Percentiles rank a stretch among this genome's conserved stretches.
Conservation (phyloP, 257 asterid genomes). For the Sherardia arvensis region DNA sequence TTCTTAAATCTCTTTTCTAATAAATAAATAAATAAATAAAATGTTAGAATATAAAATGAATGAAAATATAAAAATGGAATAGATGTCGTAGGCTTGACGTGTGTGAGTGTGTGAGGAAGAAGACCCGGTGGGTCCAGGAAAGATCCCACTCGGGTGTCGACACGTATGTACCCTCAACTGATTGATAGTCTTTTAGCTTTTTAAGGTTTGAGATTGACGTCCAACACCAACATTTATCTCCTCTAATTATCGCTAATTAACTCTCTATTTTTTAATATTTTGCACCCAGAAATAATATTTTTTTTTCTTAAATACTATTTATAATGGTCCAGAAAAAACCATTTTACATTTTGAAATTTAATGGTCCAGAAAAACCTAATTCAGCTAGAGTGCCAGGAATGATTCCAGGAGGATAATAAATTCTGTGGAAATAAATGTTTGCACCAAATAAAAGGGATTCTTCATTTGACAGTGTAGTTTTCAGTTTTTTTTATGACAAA, state of each 20-base stretch:
- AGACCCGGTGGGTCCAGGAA: neutral
- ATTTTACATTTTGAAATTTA: no score
- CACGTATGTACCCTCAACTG: conserved; percentile 11
- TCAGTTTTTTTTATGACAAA: no score
- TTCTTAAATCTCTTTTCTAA: no score
- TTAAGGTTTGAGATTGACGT: conserved; percentile 12
- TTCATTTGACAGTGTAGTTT: neutral
- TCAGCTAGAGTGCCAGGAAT: neutral
- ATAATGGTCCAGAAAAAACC: no score
- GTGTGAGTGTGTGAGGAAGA: neutral
- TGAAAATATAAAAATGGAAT: neutral
- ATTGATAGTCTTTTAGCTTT: conserved; percentile 2
- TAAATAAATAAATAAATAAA: no score
- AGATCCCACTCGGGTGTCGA: conserved; percentile 11
- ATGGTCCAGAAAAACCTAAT: neutral
- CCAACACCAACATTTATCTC: conserved; percentile 6
- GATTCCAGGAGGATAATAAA: neutral
- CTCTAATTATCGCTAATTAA: no score
- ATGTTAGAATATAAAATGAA: no score
- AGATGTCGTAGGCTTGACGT: neutral
- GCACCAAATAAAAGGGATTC: neutral
- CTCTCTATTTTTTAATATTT: no score
- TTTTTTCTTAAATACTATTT: no score
- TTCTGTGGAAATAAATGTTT: neutral
- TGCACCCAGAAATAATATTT: no score